phyloP scores from a whole-genome alignment of 345 rosid species.

The Camelina sativa region DNA sequence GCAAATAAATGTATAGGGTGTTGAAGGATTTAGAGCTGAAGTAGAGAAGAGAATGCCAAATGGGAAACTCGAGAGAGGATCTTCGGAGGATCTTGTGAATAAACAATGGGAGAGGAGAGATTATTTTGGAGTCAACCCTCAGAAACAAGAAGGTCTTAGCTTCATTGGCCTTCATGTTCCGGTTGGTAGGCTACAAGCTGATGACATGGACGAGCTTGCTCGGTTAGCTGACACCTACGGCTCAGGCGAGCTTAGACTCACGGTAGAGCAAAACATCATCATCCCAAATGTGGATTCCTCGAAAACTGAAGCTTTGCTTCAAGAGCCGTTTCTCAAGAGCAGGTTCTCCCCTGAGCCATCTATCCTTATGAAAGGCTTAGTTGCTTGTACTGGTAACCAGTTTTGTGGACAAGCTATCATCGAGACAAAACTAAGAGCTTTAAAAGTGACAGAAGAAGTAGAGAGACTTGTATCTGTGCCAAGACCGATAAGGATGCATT shows the following conservation, averaged over 20 bases:
- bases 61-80: conserved; percentile 64
- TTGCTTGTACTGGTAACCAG: conserved; percentile 94
- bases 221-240: conserved; percentile 78
- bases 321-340: conserved; percentile 62
- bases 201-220: conserved; percentile 92
- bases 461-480: conserved; percentile 69
- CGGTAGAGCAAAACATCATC: conserved; percentile 89
- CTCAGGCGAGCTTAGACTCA: conserved; percentile 84
- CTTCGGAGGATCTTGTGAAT: conserved; percentile 67
- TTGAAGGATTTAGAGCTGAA: conserved; percentile 85
- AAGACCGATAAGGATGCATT: conserved; percentile 82
- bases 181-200: conserved; percentile 86
- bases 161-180: conserved; percentile 85
- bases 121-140: conserved; percentile 80
- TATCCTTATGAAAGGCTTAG: conserved; percentile 80
- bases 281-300: conserved; percentile 82
- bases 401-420: conserved; percentile 95
- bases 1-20: conserved; percentile 54
- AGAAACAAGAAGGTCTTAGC: conserved; percentile 88
- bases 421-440: conserved; percentile 89
- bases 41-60: conserved; percentile 76
- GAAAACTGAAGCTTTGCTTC: conserved; percentile 66
- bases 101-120: conserved; percentile 89
- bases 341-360: conserved; percentile 79
- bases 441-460: conserved; percentile 88